Evolutionary conservation across 305 asterid genomes (phyloP), one percentile per base, ranked within the genome.

Genomic region (Caryopteris hybrid): DNA sequence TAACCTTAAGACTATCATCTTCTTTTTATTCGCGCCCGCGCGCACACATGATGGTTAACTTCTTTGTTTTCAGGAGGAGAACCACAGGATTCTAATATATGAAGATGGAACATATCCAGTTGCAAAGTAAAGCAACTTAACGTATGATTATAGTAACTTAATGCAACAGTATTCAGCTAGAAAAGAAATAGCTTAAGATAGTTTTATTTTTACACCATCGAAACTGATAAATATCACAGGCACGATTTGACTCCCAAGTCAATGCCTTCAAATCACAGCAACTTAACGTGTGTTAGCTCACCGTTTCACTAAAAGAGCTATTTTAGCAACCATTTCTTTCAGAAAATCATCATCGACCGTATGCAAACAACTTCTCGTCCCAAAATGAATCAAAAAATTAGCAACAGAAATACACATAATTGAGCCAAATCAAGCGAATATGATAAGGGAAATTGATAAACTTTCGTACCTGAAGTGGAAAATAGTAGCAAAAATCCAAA

Each of bases 391-490:
- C 53, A 54, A 10, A 31, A 20, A 52, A 29, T 8, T n/a, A 5
- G 11, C 13, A 47, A 61, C 31, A 27, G 2, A 29, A 52, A 42
- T 4, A 29, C 0, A 20, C 6, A 25, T 1, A n/a, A 53, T 17
- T 5, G 36, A 69, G 60, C 51, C 3, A 36, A 64, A 69, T n/a
- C 29, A 11, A 10, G 9, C 10, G 18, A 21, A 7, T 27, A 57
- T 4, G 8, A 21, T 47, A 29, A 14, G 18, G 5, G 25, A 45
- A 64, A 64, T 27, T 55, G 64, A 65, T 10, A 45, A 60, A 22
- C 29, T 17, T n/a, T n/a, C 43, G 16, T 18, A 71, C 79, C 83
- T 73, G 74, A 46, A 48, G 17, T 12, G 46, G 73, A 51, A n/a
- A 58, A 23, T 20, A 61, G 42, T 23, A 68, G 38, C 23, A 22